A percentile compares a stretch with the other conserved stretches of the same genome.
These are phyloP conservation scores for Hyaloscypha hepaticicola DNA, from an alignment of 495 filamentous ascomycete genomes.

Conservation along the genomic window DNA sequence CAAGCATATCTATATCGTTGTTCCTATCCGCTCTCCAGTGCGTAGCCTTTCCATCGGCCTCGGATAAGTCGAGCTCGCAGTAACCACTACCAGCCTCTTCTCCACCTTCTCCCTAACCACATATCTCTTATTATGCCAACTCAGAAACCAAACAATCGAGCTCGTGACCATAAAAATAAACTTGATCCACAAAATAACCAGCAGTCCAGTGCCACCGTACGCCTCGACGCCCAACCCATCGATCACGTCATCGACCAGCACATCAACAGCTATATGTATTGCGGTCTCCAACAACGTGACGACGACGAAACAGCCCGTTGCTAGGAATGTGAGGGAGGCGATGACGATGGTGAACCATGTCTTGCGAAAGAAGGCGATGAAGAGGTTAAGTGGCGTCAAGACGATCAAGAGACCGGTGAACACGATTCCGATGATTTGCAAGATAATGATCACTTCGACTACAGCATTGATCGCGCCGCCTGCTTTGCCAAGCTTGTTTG, in stretches of 20 bases:
- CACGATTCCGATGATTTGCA: constrained; percentile 19
- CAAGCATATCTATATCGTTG: neutral
- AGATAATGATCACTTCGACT: constrained; percentile 7
- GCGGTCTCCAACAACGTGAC: neutral
- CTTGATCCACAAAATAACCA: constrained; percentile 10
- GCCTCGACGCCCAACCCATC: constrained; percentile 12
- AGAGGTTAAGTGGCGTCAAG: constrained; percentile 9
- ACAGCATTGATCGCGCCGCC: neutral
- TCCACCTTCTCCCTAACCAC: neutral
- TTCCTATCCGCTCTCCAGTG: neutral
- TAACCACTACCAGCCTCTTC: neutral
- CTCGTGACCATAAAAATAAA: constrained; percentile 3
- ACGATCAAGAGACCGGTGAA: constrained; percentile 18
- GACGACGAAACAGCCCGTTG: neutral
- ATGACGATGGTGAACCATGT: neutral
- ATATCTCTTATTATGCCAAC: constrained; percentile 13
- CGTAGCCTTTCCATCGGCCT: neutral
- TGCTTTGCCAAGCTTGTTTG: constrained; percentile 10
- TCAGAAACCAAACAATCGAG: constrained; percentile 9
- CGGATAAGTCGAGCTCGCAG: neutral
- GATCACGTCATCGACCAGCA: constrained; percentile 5
- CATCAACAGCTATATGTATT: neutral
- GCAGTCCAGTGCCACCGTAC: neutral
- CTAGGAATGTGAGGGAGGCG: neutral
- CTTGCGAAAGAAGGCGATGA: constrained; percentile 10